These are phyloP conservation scores for Heimioporus sp. DNA, from an alignment of 768 basidiomycete genomes.

Conservation along the genomic window DNA sequence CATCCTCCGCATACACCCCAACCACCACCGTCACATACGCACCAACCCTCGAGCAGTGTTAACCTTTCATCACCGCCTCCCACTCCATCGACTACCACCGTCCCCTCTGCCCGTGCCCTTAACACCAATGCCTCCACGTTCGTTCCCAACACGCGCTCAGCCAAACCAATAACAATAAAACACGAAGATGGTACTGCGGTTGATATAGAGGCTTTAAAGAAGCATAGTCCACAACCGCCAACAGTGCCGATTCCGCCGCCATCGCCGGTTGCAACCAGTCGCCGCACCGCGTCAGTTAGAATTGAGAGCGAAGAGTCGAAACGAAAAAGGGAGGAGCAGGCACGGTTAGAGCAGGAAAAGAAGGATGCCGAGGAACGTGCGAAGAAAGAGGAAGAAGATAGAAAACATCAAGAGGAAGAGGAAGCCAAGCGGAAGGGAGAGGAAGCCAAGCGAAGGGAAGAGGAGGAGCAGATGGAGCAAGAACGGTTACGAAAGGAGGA, in stretches of 20 bases:
- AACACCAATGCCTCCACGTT: conserved; percentile 67
- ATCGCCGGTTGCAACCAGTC: conserved; percentile 25
- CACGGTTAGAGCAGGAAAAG: conserved; percentile 39
- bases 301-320: conserved; percentile 65
- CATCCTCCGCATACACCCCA: conserved; percentile 44
- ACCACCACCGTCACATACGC: conserved; percentile 41
- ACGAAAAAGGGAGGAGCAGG: conserved; percentile 44
- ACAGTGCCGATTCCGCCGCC: conserved; percentile 40
- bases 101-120: conserved; percentile 42
- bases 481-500: conserved; percentile 37
- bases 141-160: conserved; percentile 48
- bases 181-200: conserved; percentile 64
- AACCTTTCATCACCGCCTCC: conserved; percentile 59
- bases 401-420: conserved; percentile 42
- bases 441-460: conserved; percentile 41
- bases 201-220: conserved; percentile 53
- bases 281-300: conserved; percentile 43
- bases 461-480: conserved; percentile 44
- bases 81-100: conserved; percentile 55
- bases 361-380: conserved; percentile 37
- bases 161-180: conserved; percentile 56
- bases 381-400: conserved; percentile 36
- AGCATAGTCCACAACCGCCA: conserved; percentile 42
- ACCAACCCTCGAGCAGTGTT: conserved; percentile 45
- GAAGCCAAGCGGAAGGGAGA: conserved; percentile 40